Percentiles rank a stretch among this genome's conserved stretches.
Conservation (phyloP, 805 yeast species). For the Candida michaelii region DNA sequence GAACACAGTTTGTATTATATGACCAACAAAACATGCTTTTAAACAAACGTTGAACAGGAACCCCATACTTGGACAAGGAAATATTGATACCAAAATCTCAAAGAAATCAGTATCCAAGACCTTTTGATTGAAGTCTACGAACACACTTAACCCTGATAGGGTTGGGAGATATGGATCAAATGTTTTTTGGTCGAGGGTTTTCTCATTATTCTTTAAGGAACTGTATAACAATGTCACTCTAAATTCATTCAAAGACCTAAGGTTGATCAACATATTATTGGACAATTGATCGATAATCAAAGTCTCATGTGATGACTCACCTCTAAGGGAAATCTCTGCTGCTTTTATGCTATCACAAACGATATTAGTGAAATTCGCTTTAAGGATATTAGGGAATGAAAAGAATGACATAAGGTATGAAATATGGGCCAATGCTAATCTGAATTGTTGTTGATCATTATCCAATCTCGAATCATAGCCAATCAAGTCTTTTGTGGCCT, state of each 20-base stretch:
- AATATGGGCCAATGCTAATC: slow-evolving; percentile 32
- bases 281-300: slow-evolving; percentile 58
- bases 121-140: slow-evolving; percentile 27
- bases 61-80: slow-evolving; percentile 49
- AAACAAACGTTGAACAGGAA: slow-evolving; percentile 48
- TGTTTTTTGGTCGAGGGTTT: slow-evolving; percentile 33
- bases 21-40: slow-evolving; percentile 50
- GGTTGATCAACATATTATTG: slow-evolving; percentile 56
- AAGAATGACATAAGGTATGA: slow-evolving; percentile 33
- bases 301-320: slow-evolving; percentile 41
- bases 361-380: slow-evolving; percentile 34
- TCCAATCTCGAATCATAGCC: slow-evolving; percentile 14
- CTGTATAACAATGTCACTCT: slow-evolving; percentile 36
- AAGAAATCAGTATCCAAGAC: slow-evolving; percentile 51
- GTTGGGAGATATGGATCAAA: slow-evolving; percentile 33
- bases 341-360: slow-evolving; percentile 61
- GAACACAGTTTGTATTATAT: slow-evolving; percentile 47
- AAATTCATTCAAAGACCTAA: slow-evolving; percentile 50
- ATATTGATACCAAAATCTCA: slow-evolving; percentile 48
- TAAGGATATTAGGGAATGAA: slow-evolving; percentile 39
- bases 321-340: slow-evolving; percentile 65
- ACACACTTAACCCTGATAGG: slow-evolving; percentile 35
- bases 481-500: slow-evolving; percentile 29
- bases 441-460: slow-evolving; percentile 23
- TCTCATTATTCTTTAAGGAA: slow-evolving; percentile 28